phyloP scores from a whole-genome alignment of 2,329 filamentous ascomycete species.

The Trichocomaceae sp. region DNA sequence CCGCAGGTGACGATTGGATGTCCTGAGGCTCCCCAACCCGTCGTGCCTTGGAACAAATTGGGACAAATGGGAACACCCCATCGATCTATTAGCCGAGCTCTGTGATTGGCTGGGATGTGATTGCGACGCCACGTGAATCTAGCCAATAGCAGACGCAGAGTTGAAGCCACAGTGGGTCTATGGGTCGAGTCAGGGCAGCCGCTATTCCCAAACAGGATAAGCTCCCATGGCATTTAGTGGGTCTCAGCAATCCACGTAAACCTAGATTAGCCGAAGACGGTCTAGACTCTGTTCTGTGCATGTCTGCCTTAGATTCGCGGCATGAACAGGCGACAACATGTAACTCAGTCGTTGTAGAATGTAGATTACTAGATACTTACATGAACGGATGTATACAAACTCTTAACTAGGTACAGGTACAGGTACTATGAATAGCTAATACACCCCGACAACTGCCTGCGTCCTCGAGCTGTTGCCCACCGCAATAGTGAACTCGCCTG shows the following conservation, averaged over 20 bases:
- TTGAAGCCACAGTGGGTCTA: background rate
- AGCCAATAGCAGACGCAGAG: background rate
- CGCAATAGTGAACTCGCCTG: conserved; percentile 30
- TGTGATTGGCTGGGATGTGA: background rate
- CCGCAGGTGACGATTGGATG: background rate
- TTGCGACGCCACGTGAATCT: conserved; percentile 2
- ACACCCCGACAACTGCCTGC: conserved; percentile 26
- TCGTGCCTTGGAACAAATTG: background rate
- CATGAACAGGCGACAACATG: too few relatives aligned
- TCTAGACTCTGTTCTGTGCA: background rate
- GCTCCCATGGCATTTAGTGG: background rate
- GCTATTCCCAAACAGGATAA: background rate
- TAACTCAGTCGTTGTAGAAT: too few relatives aligned
- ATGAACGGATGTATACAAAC: background rate
- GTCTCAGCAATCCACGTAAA: background rate
- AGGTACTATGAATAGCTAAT: conserved; percentile 13
- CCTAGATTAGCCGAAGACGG: background rate
- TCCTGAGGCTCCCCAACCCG: background rate
- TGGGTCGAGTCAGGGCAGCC: background rate
- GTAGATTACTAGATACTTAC: too few relatives aligned
- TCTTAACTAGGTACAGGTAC: too few relatives aligned
- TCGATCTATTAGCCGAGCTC: background rate
- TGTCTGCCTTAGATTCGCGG: too few relatives aligned
- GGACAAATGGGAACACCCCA: too few relatives aligned
- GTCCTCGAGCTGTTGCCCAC: conserved; percentile 33